These are phyloP conservation scores for Basidiobolus meristosporus DNA, from an alignment of 371 early-diverging fungal genomes.

Conservation along the genomic window DNA sequence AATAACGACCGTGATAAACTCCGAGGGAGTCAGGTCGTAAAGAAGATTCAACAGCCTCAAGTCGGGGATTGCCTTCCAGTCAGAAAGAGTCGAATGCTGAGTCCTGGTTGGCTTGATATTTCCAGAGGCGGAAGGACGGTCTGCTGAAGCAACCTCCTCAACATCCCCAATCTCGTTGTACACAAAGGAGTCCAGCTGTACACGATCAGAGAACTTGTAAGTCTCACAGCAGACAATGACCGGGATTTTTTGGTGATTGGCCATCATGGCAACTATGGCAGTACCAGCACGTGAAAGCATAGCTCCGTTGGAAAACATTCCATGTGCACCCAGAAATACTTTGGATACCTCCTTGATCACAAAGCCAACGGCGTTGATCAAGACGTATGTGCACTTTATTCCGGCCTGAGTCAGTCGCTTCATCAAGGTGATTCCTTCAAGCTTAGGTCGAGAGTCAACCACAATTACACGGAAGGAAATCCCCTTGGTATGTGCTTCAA, in stretches of 20 bases:
- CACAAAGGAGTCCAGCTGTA: slow-evolving; percentile 87
- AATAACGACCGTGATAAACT: slow-evolving; percentile 75
- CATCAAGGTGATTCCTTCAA: slow-evolving; percentile 54
- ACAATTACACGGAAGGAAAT: slow-evolving; percentile 83
- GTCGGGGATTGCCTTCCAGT: slow-evolving; percentile 5
- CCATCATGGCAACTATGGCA: slow-evolving; percentile 80
- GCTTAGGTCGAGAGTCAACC: slow-evolving; percentile 76
- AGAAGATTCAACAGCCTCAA: slow-evolving; percentile 69
- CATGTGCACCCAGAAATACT: slow-evolving; percentile 85
- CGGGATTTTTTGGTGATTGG: slow-evolving; percentile 71
- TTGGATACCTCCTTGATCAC: slow-evolving; percentile 77
- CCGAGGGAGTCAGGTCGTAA: slow-evolving; percentile 89
- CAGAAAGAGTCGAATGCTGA: neutral
- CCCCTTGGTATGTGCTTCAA: slow-evolving; percentile 54
- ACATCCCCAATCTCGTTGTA: slow-evolving; percentile 77
- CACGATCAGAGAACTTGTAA: slow-evolving; percentile 86
- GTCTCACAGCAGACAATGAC: slow-evolving; percentile 92
- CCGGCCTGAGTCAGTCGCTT: slow-evolving; percentile 38
- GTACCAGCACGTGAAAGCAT: slow-evolving; percentile 85
- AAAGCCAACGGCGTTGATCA: slow-evolving; percentile 40
- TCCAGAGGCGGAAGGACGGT: neutral
- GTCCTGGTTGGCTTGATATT: neutral
- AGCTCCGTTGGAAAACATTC: slow-evolving; percentile 82
- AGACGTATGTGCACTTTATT: slow-evolving; percentile 56
- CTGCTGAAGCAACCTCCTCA: neutral